These are phyloP conservation scores for Nothophoma quercina DNA, from an alignment of 2,329 filamentous ascomycete species.

Conservation along the genomic window DNA sequence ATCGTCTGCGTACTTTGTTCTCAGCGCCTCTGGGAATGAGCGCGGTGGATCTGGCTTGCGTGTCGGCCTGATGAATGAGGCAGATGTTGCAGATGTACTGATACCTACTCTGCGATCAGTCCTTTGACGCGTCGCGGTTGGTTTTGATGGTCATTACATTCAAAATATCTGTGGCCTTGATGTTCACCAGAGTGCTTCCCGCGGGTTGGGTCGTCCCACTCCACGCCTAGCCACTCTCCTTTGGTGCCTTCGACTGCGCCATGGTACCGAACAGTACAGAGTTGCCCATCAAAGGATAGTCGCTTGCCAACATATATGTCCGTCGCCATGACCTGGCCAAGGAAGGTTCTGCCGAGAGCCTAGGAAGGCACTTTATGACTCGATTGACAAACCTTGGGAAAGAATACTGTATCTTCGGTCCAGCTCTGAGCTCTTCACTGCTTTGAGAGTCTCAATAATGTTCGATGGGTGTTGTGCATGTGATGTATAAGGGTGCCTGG, in stretches of 20 bases:
- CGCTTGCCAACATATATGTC: conserved; percentile 70
- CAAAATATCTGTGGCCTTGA: conserved; percentile 80
- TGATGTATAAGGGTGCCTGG: conserved; percentile 1
- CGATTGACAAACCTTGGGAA: too few species aligned
- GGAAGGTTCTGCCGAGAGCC: neutral
- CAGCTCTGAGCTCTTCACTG: too few species aligned
- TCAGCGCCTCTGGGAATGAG: conserved; percentile 80
- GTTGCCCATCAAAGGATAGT: conserved; percentile 76
- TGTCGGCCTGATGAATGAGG: conserved; percentile 85
- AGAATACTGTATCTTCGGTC: too few species aligned
- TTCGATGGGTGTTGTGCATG: neutral
- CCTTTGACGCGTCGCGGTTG: neutral
- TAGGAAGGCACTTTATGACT: too few species aligned
- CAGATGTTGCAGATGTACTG: conserved; percentile 71
- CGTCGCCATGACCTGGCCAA: conserved; percentile 35
- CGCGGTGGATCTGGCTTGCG: conserved; percentile 72
- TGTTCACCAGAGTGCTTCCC: conserved; percentile 92
- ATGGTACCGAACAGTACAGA: conserved; percentile 86
- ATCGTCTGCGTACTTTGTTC: conserved; percentile 81
- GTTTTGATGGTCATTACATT: conserved; percentile 63
- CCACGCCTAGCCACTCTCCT: conserved; percentile 88
- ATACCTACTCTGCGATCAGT: conserved; percentile 59
- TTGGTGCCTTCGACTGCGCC: conserved; percentile 78
- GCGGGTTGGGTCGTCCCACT: conserved; percentile 88
- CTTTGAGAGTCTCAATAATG: neutral